These are phyloP conservation scores for Thelonectria discophora DNA, from an alignment of 2,329 filamentous ascomycete genomes.

Conservation along the genomic window DNA sequence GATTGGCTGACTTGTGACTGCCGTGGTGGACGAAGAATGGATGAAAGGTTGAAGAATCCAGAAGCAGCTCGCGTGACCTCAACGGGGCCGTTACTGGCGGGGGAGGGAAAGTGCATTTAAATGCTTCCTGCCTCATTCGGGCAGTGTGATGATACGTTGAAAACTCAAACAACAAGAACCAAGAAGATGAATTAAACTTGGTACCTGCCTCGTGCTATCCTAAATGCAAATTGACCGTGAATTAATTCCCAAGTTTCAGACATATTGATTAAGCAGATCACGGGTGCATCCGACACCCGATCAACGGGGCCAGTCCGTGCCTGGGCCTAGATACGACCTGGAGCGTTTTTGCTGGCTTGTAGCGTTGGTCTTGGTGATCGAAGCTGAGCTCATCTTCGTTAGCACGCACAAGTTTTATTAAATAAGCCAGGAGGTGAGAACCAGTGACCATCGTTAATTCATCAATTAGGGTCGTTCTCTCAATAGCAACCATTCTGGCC, in stretches of 20 bases:
- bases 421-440: neutral
- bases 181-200: too few species aligned
- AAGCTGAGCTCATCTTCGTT: neutral
- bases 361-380: neutral
- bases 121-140: neutral
- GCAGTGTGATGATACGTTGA: too few species aligned
- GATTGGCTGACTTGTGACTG: neutral
- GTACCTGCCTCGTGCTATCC: too few species aligned
- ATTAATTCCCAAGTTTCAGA: neutral
- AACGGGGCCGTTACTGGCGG: neutral
- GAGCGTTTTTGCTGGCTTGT: neutral
- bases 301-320: neutral
- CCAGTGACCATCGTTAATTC: neutral
- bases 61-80: conserved; percentile 6
- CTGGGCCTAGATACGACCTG: neutral
- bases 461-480: neutral
- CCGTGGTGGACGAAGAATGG: neutral
- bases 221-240: neutral
- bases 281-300: neutral
- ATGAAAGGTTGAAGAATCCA: neutral
- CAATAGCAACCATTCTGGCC: neutral
- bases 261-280: neutral
- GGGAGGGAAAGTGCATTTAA: neutral
- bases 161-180: too few species aligned
- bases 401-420: neutral